These are phyloP conservation scores for Gossypium gossypioides DNA, from an alignment of 441 rosid species.

Conservation along the genomic window DNA sequence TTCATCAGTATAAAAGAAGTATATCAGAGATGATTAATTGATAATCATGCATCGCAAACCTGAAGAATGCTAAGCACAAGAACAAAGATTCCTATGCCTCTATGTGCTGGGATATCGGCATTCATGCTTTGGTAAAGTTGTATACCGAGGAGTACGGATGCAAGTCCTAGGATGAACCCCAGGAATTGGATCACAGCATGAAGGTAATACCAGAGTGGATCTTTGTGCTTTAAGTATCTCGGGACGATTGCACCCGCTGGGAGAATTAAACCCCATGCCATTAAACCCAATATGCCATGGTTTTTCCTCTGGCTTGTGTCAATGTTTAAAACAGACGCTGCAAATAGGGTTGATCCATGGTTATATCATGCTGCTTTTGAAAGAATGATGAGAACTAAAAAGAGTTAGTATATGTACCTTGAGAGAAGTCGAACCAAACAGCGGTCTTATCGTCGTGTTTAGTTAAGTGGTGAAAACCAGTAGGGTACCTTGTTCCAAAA, in stretches of 20 bases:
- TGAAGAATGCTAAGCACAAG: constrained; percentile 67
- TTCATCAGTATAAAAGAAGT: neutral
- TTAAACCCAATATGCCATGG: constrained; percentile 61
- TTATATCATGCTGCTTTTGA: neutral
- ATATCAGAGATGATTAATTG: neutral
- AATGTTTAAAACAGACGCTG: constrained; percentile 28
- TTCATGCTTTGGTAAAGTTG: constrained; percentile 47
- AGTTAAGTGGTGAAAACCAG: constrained; percentile 35
- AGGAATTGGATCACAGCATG: constrained; percentile 57
- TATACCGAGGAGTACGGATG: constrained; percentile 54
- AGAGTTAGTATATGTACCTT: constrained; percentile 23
- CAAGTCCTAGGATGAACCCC: constrained; percentile 63
- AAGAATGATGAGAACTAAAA: neutral
- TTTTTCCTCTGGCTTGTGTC: constrained; percentile 40
- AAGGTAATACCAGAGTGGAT: constrained; percentile 78
- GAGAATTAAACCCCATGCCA: constrained; percentile 74
- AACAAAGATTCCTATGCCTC: constrained; percentile 72
- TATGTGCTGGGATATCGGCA: constrained; percentile 52
- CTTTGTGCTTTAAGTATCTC: constrained; percentile 72
- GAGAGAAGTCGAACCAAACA: constrained; percentile 57
- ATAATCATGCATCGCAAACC: constrained; percentile 30
- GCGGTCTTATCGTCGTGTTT: constrained; percentile 66
- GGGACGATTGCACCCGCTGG: constrained; percentile 71
- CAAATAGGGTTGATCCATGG: neutral
- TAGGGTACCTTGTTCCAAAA: constrained; percentile 50